Evolutionary conservation across 23 red algal genomes (phyloP), one percentile per base, ranked within the genome.

Genomic region (Gracilaria gracilis): DNA sequence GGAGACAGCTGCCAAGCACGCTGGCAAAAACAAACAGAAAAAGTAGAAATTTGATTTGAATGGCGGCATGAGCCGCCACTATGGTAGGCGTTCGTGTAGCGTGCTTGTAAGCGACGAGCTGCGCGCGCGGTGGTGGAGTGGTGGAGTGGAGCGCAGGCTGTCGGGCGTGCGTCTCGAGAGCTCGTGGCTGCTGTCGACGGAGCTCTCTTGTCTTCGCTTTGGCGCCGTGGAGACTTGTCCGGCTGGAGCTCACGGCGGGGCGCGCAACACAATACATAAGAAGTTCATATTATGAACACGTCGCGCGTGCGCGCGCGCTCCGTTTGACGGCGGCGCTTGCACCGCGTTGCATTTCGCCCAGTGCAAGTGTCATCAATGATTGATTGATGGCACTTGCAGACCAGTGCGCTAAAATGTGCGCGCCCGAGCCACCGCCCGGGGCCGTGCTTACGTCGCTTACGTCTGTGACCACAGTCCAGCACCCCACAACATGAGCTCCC

Each of bases 21-120:
- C 28, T 34, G 64, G 31, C 28, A 69, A 15, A 69, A 69, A 69
- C 16, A 37, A 69, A 20, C 6, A 0, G 32, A 69, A 69, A n/a
- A 69, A 69, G 64, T 69, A 69, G 64, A 69, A 69, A 69, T 34
- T 69, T 69, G 64, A 69, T 69, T 69, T 69, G 12, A 32, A 14
- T 32, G 31, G 64, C 64, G 32, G 32, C 31, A 32, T 13, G 32
- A 6, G 64, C 27, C 61, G 14, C 31, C 61, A 65, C 44, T 48
- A 12, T 12, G 12, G 7, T 48, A 12, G 7, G 44, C 44, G 5
- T 5, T 48, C 7, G 5, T 5, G 44, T 12, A 8, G 44, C 44
- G 44, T 48, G 44, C 44, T 48, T 5, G 44, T 48, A 8, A 12
- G 7, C 5, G 61, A 24, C 61, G 61, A 5, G 3, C 25, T 65